Percentiles rank a stretch among this genome's conserved stretches.
phyloP scores from a whole-genome alignment of 73 alveolate genomes.

The Halteria grandinella region DNA sequence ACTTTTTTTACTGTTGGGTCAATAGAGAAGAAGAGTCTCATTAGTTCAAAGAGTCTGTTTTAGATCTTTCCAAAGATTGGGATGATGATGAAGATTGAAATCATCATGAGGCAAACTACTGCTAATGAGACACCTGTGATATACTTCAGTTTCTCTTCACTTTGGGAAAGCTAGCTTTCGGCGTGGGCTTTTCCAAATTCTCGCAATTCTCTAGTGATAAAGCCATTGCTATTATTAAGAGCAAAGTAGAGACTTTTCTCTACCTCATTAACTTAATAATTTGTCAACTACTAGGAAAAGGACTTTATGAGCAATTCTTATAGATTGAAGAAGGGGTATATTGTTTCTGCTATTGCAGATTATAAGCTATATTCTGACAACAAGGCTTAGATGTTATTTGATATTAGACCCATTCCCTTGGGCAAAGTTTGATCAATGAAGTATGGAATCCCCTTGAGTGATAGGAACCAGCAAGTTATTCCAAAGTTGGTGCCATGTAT shows the following conservation, averaged over 20 bases:
- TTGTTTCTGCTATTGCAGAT: too few relatives aligned
- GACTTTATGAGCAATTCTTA: too few relatives aligned
- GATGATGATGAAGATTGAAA: not conserved
- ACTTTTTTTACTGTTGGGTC: not conserved
- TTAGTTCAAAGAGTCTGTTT: not conserved
- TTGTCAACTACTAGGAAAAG: too few relatives aligned
- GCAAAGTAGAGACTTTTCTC: conserved; percentile 17
- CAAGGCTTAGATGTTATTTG: too few relatives aligned
- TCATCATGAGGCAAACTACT: not conserved
- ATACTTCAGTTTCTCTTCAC: not conserved
- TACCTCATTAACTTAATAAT: not conserved
- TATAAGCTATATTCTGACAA: too few relatives aligned
- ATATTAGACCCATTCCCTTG: too few relatives aligned
- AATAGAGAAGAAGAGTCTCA: conserved; percentile 20
- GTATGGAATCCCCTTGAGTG: too few relatives aligned
- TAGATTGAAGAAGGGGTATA: too few relatives aligned
- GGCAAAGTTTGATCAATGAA: too few relatives aligned
- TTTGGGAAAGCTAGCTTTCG: not conserved
- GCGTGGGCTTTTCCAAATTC: not conserved
- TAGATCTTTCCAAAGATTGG: conserved; percentile 28
- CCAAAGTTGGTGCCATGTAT: too few relatives aligned
- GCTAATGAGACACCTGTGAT: conserved; percentile 13
- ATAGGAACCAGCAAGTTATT: too few relatives aligned
- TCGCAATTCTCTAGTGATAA: not conserved
- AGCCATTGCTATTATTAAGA: conserved; percentile 27